Evolutionary conservation across 306 rosid species (phyloP).

Genomic region (Pyrus betulifolia): DNA sequence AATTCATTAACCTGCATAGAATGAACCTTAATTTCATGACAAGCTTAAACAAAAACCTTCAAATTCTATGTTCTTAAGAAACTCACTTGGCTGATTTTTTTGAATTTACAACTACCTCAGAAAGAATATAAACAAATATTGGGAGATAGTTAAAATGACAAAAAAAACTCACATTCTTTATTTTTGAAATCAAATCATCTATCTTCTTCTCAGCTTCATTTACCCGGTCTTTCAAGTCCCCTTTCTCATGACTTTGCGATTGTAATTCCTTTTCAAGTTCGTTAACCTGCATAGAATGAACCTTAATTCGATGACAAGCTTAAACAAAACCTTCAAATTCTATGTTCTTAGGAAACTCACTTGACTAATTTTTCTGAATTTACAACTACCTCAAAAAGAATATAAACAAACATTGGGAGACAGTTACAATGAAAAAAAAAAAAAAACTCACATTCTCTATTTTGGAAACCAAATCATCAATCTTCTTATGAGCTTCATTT

Average conservation of each 20-base stretch:
- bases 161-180: conserved; percentile 47
- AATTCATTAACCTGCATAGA: conserved; percentile 56
- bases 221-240: conserved; percentile 49
- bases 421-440: not conserved
- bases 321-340: not conserved
- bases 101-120: too few species aligned
- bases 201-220: conserved; percentile 50
- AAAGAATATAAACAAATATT: too few species aligned
- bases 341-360: not conserved
- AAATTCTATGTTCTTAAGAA: too few species aligned
- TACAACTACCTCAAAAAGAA: not conserved
- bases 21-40: not conserved
- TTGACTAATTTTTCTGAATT: not conserved
- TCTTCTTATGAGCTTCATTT: conserved; percentile 48
- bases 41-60: too few species aligned
- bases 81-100: too few species aligned
- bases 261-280: conserved; percentile 52
- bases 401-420: not conserved
- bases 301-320: not conserved
- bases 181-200: conserved; percentile 44
- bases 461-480: conserved; percentile 46
- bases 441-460: conserved; percentile 47
- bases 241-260: conserved; percentile 46
- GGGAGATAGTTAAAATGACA: too few species aligned
- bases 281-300: conserved; percentile 43